Evolutionary conservation across 139 green algal genomes (phyloP), one percentile per base, ranked within the genome.

Genomic region (Helicosporidium sp.): DNA sequence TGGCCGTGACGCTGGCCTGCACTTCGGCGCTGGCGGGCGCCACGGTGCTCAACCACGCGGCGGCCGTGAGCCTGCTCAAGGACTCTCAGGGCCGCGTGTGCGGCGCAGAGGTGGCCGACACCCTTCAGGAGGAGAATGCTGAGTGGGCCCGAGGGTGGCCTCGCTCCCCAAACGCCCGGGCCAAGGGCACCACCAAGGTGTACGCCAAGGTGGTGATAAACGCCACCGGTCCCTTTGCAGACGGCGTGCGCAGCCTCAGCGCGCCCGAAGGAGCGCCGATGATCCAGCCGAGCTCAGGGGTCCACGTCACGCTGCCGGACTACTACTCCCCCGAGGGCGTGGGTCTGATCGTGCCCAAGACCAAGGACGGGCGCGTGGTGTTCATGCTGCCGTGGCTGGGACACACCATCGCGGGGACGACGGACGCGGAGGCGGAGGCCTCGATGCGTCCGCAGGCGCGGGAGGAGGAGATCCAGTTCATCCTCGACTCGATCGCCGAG

Each of bases 291-390:
- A 78, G 60, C 57, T 52, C 65, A 0, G 89, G 89, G 18, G 73
- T 85, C 12, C 89, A 99, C 52, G 64, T 99, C 31, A 91, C 84
- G 6, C 76, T 99, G 53, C 89, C 89, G 12, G 76, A 83, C 43
- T 96, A 85, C 58, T 97, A 94, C 56, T 79, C 68, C 23, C 74
- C 77, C 2, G 47, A 69, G 26, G 31, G 56, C 20, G 63, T 77
- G 7, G 89, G 89, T 27, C 73, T 99, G 54, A 94, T 99, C 50
- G 79, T 99, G 26, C 89, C 89, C 43, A 95, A 95, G 61, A 97
- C 88, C 42, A 87, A 88, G 66, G 89, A 98, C 53, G 89, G 89
- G 1, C 67, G 89, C 4, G 82, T 98, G 26, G 70, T 97, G 43
- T 98, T 95, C 68, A 78, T 99, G 78, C 69, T 99, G 41, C 89